Evolutionary conservation across 257 asterid genomes (phyloP), one percentile per base, ranked within the genome.

Genomic region (Lycium barbarum): DNA sequence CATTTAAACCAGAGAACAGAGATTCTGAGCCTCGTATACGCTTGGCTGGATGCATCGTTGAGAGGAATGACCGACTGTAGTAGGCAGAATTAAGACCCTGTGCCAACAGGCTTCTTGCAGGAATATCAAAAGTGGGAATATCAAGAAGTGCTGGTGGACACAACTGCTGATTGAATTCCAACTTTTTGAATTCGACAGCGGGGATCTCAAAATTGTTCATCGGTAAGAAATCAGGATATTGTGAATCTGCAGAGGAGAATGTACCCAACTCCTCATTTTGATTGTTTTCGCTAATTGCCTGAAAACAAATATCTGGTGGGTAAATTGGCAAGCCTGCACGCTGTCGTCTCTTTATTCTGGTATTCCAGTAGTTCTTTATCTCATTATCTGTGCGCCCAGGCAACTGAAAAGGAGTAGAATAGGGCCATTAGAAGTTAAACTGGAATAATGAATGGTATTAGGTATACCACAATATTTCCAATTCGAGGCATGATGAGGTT

Each of bases 381-480:
- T 92, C 95, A 14, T 92, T 92, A 83, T 92, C 95, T 22, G 95
- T 92, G 38, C 95, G 91, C 43, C 95, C 95, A 40, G 95, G 95
- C 67, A 92, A 86, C 95, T 92, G 86, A 57, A 83, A 59, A 67
- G 54, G 54, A 63, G 74, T 45, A 82, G 62, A 78, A 78, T 15
- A 78, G 49, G 15, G 65, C 5, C 17, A 8, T 78, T 35, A 78
- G 12, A 26, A 14, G 43, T 57, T 68, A 53, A 11, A 67, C 70
- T 17, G 78, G 26, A 53, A 78, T 7, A 53, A 54, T 33, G 66
- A 78, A 53, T 53, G 65, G 20, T 33, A 26, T 26, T 26, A 26
- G 33, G 33, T 26, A 78, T 33, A 53, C 26, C 47, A 53, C 82
- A 78, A 33, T 35, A 78, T 78, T 78, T 78, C 49, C 47, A 10